Evolutionary conservation across 148 eudicot species (phyloP).

Genomic region (Vaccinium corymbosum): DNA sequence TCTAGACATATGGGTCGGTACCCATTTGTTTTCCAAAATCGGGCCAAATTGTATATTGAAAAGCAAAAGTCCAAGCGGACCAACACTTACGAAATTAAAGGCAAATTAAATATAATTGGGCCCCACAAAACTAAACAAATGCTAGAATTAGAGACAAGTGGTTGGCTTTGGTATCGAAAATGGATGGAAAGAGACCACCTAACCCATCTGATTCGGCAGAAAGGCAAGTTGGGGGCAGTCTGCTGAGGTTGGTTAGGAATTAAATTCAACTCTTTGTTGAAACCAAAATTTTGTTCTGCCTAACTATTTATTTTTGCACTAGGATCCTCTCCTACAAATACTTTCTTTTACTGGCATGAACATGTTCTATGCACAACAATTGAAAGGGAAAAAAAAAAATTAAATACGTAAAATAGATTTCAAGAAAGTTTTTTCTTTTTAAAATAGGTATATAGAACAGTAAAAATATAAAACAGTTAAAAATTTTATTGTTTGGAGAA

Average conservation of each 20-base stretch:
- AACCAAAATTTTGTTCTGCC: not conserved
- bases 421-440: too few species aligned
- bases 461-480: too few species aligned
- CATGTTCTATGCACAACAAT: too few species aligned
- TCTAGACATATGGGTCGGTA: too few species aligned
- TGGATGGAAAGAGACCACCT: not conserved
- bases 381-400: too few species aligned
- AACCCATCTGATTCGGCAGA: not conserved
- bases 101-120: not conserved
- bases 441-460: too few species aligned
- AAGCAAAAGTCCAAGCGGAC: not conserved
- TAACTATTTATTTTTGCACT: not conserved
- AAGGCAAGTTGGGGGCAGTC: not conserved
- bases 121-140: not conserved
- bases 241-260: not conserved
- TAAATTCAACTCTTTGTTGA: not conserved
- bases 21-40: too few species aligned
- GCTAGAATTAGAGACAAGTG: not conserved
- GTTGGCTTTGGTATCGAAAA: conserved; percentile 1
- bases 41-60: not conserved
- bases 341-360: not conserved
- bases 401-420: too few species aligned
- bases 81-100: not conserved
- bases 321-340: not conserved
- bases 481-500: too few species aligned